phyloP scores from a whole-genome alignment of 306 rosid species.

The Casuarina glauca region DNA sequence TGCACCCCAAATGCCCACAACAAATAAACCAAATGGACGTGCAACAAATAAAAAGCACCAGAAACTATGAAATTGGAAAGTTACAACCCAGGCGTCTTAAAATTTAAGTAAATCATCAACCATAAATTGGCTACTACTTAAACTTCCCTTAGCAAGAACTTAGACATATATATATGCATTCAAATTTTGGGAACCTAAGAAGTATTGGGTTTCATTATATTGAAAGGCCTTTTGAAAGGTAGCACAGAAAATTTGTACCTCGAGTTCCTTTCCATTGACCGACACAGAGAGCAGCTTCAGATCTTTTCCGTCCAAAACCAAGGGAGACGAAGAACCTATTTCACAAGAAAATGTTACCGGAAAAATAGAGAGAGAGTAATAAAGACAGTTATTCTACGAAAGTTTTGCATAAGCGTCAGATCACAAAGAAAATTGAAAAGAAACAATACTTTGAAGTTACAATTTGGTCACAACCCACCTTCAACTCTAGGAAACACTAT shows the following conservation, averaged over 20 bases:
- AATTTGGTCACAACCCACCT: slow-evolving; percentile 41
- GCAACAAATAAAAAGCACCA: background rate
- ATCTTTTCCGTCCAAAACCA: slow-evolving; percentile 80
- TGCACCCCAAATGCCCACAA: background rate
- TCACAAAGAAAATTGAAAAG: background rate
- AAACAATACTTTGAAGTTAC: background rate
- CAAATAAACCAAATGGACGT: background rate
- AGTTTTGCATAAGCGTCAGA: background rate
- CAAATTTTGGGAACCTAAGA: background rate
- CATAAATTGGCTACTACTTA: background rate
- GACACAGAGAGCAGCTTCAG: slow-evolving; percentile 61
- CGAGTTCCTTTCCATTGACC: slow-evolving; percentile 63
- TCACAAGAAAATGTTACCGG: slow-evolving; percentile 25
- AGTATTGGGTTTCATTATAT: background rate
- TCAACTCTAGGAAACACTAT: slow-evolving; percentile 70
- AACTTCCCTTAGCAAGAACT: background rate
- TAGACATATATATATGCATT: background rate
- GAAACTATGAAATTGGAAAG: background rate
- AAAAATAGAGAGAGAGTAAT: background rate
- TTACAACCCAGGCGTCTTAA: background rate
- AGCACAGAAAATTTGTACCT: slow-evolving; percentile 45
- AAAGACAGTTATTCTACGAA: background rate
- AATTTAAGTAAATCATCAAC: background rate
- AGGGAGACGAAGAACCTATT: slow-evolving; percentile 66
- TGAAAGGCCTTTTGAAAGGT: background rate